Base-by-base conservation (phyloP, 2,329 filamentous ascomycete genomes). In the Cladophialophora chaetospira region DNA sequence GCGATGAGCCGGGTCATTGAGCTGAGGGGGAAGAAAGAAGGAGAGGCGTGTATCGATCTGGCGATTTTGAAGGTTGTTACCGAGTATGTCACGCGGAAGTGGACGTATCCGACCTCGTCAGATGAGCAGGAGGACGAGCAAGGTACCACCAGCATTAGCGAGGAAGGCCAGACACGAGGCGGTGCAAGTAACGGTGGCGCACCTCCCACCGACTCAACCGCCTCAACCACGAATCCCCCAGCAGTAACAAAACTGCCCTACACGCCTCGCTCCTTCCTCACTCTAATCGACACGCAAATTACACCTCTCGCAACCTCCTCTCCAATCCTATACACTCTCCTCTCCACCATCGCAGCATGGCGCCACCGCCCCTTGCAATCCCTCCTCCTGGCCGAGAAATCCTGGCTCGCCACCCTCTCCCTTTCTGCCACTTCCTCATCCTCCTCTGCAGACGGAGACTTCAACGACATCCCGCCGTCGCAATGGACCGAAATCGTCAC, bases 371-470 rank as follows among this genome's bases (percentile, higher is more conserved):
- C 87, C 1, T 74, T 77, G 0, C 86, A 85, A 1, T 89, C 92
- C 3, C 79, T 97, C 1, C 88, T 91, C 4, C 90, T 89, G 1
- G 84, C 92, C 26, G 94, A 97, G 74, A 92, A 93, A 69, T 90
- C 88, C 0, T 99, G 93, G 92, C 83, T 94, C 2, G 85, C 88
- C 15, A 19, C 36, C 15, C 50, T 60, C 19, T 38, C 28, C 11
- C 15, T 3, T 13, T 21, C 49, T 1, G 1, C 26, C 17, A 9
- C 46, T n/a, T 33, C 44, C 13, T 8, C 28, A 17, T 25, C 46
- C 9, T 11, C 40, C 2, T 58, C 58, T 2, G 13, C 28, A 4
- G 28, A 21, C 2, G 55, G 59, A 29, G 50, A 55, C 33, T 62
- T 62, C 28, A 49, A 49, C 35, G 17, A 53, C 13, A 9, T 83